Conservation (phyloP, 495 filamentous ascomycete species). For the Neurospora sp. region DNA sequence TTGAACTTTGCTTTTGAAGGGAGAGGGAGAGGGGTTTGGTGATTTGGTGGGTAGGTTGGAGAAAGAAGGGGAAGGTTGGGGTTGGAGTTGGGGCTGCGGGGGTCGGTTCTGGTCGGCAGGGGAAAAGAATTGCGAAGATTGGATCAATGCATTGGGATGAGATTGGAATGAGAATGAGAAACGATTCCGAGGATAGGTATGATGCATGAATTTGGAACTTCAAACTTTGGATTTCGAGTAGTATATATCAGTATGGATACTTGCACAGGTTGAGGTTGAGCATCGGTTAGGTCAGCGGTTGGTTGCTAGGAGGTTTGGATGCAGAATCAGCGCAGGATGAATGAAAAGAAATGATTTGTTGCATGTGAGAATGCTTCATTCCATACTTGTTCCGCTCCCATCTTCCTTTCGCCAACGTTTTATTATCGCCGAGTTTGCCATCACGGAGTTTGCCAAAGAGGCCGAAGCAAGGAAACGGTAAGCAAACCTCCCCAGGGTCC, state of each 20-base stretch:
- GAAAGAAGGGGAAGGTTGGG: background rate
- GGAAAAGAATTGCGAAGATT: too few relatives aligned
- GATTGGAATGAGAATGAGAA: too few relatives aligned
- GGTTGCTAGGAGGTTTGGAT: background rate
- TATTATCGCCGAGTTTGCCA: too few relatives aligned
- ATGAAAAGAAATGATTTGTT: background rate
- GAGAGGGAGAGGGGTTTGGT: slow-evolving; percentile 29
- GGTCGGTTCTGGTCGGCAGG: too few relatives aligned
- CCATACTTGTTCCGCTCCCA: too few relatives aligned
- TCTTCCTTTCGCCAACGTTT: too few relatives aligned
- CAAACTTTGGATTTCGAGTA: background rate
- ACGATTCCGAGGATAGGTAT: too few relatives aligned
- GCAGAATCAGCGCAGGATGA: too few relatives aligned
- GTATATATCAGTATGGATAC: background rate
- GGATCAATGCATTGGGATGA: too few relatives aligned
- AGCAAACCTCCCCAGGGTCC: too few relatives aligned
- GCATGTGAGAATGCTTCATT: background rate
- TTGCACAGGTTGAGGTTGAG: background rate
- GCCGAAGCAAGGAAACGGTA: too few relatives aligned
- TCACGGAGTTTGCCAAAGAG: too few relatives aligned
- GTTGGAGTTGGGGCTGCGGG: background rate
- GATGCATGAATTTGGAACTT: background rate
- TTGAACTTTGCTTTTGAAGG: slow-evolving; percentile 67
- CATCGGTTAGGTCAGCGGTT: background rate
- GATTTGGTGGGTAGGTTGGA: background rate